Base-by-base conservation (phyloP, 306 rosid species). In the Fragaria iinumae region DNA sequence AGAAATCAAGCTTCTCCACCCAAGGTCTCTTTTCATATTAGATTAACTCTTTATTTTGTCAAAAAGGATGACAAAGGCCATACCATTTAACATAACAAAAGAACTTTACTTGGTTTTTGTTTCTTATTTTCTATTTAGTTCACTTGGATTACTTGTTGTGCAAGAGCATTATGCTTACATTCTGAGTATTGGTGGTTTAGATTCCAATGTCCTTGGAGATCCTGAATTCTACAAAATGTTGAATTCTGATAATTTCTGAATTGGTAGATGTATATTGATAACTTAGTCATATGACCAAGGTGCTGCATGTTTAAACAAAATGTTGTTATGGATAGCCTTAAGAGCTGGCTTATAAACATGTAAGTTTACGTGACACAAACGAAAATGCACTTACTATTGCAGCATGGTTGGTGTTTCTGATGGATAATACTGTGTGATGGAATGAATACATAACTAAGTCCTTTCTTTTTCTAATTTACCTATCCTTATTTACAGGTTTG, bases 1-100 rank as follows among this genome's bases (percentile, higher is more conserved):
- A 80, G 97, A 92, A 82, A 86, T 87, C 84, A 85, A 82, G 72
- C 79, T 77, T 82, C 78, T 81, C 25, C 96, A 95, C 71, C 93
- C 97, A 25, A 92, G 97, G 99, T 95, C 12, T 73, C 41, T 73
- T 27, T 8, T 2, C 6, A 11, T 4, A 16, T 53, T 53, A 36
- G 25, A 23, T 50, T 52, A 50, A 7, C 13, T 21, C 59, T 56
- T 10, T 55, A 0, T 36, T 36, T 3, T 71, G 71, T 67, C 56
- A 49, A 62, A 59, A 65, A 36, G 20, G 9, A 59, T 59, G 66
- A 27, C 39, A 60, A 60, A 13, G 36, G 67, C 17, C 18, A 60
- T 25, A 11, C 65, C 18, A 4, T 23, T 4, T 60, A 2, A 27
- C 41, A 13, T 65, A 3, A 4, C 25, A 34, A 17, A 65, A 34